These are phyloP conservation scores for Bacidia rubella DNA, from an alignment of 495 filamentous ascomycete species.

Conservation along the genomic window DNA sequence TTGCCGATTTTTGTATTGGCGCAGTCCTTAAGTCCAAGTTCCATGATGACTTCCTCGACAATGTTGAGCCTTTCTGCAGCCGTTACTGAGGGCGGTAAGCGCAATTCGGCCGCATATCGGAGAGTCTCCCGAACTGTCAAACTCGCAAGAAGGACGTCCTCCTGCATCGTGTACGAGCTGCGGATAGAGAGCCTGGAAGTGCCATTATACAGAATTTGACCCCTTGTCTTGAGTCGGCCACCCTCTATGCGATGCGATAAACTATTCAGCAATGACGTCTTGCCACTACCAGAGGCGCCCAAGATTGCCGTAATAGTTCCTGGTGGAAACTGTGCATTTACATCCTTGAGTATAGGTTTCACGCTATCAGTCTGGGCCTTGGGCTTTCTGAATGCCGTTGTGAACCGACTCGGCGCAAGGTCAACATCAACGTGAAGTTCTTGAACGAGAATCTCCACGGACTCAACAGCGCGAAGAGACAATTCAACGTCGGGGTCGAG, in stretches of 20 bases:
- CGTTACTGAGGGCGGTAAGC: conserved; percentile 47
- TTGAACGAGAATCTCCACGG: conserved; percentile 43
- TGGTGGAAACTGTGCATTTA: conserved; percentile 40
- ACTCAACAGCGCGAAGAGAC: conserved; percentile 45
- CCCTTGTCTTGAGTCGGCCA: conserved; percentile 36
- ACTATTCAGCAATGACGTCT: conserved; percentile 57
- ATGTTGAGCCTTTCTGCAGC: conserved; percentile 41
- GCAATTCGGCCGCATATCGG: conserved; percentile 54
- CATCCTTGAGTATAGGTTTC: conserved; percentile 35
- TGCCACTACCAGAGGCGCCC: conserved; percentile 58
- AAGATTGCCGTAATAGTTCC: conserved; percentile 61
- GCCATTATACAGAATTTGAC: conserved; percentile 44
- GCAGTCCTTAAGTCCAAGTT: conserved; percentile 61
- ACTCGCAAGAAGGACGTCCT: conserved; percentile 56
- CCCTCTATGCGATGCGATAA: conserved; percentile 52
- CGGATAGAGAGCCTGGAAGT: conserved; percentile 36
- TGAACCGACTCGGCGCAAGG: conserved; percentile 24
- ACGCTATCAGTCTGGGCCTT: conserved; percentile 10
- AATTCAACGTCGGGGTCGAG: conserved; percentile 34
- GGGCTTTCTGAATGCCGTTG: background rate
- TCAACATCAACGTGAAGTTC: conserved; percentile 43
- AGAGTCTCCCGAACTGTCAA: conserved; percentile 63
- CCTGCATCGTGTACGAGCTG: conserved; percentile 65
- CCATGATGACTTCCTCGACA: conserved; percentile 60
- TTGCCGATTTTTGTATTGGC: conserved; percentile 58